These are phyloP conservation scores for Alopecurus myosuroides DNA, from an alignment of 176 grass and related monocot species.

Conservation along the genomic window DNA sequence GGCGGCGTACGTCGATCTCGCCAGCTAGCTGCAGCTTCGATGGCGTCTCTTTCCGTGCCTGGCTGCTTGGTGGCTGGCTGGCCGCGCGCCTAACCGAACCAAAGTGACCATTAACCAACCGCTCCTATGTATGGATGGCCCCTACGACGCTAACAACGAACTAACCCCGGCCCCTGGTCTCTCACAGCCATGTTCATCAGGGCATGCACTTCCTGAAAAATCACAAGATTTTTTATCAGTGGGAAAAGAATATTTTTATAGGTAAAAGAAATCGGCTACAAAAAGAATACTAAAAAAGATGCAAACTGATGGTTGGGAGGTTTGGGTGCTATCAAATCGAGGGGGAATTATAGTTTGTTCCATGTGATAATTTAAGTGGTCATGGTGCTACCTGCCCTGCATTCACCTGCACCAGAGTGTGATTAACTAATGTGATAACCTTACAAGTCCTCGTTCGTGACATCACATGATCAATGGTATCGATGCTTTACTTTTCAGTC, in stretches of 20 bases:
- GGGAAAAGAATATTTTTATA: background rate
- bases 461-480: background rate
- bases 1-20: constrained; percentile 12
- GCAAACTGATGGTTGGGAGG: background rate
- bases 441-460: background rate
- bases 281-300: too few species aligned
- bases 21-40: background rate
- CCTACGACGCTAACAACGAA: constrained; percentile 7
- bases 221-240: background rate
- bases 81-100: background rate
- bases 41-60: background rate
- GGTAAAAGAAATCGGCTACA: too few species aligned
- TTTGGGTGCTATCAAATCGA: background rate
- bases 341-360: background rate
- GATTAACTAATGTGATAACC: constrained; percentile 7
- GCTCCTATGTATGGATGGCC: background rate
- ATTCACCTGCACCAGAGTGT: background rate
- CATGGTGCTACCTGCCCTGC: background rate
- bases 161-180: constrained; percentile 16
- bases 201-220: too few species aligned
- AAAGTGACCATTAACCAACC: constrained; percentile 28
- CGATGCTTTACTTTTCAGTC: background rate
- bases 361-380: background rate
- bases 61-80: background rate
- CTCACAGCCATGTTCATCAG: background rate